Percentiles rank a stretch among this genome's conserved stretches.
Evolutionary conservation across 2,329 filamentous ascomycete genomes (phyloP).

Genomic region (Atkinsonella hypoxylon): DNA sequence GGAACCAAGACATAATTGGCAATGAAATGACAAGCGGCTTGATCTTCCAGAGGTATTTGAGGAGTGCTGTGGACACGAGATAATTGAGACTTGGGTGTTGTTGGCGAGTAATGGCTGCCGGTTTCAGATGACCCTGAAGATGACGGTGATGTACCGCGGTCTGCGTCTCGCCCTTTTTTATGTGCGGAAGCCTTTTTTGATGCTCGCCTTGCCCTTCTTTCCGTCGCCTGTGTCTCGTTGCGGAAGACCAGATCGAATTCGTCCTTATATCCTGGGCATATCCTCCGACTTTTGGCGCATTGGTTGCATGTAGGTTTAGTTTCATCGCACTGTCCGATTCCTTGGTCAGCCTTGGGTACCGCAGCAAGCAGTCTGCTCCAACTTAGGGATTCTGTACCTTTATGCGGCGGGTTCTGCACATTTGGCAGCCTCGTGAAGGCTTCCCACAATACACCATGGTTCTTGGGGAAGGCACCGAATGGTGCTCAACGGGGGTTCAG

Average conservation of each 20-base stretch:
- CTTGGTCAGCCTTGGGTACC: not conserved
- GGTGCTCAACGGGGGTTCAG: not conserved
- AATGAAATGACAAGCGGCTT: conserved; percentile 47
- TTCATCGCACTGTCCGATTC: conserved; percentile 46
- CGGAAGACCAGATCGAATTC: conserved; percentile 63
- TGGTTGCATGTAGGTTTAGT: conserved; percentile 54
- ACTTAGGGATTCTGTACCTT: conserved; percentile 38
- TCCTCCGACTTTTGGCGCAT: conserved; percentile 49
- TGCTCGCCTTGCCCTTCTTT: conserved; percentile 46
- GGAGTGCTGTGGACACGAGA: conserved; percentile 18
- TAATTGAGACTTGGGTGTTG: conserved; percentile 12
- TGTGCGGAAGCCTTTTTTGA: conserved; percentile 33
- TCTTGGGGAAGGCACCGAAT: conserved; percentile 3
- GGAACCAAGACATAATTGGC: conserved; percentile 48
- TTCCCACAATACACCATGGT: conserved; percentile 55
- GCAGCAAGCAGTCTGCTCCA: not conserved
- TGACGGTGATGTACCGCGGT: conserved; percentile 9
- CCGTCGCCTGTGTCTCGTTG: conserved; percentile 58
- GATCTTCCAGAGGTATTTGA: conserved; percentile 37
- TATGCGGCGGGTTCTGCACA: conserved; percentile 61
- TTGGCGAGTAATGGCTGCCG: conserved; percentile 5
- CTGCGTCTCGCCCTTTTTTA: conserved; percentile 20
- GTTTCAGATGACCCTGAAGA: conserved; percentile 9
- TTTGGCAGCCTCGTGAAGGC: conserved; percentile 58
- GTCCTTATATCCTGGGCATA: conserved; percentile 57